Evolutionary conservation across 2,329 filamentous ascomycete genomes (phyloP).

Genomic region (Aspergillus piperis): DNA sequence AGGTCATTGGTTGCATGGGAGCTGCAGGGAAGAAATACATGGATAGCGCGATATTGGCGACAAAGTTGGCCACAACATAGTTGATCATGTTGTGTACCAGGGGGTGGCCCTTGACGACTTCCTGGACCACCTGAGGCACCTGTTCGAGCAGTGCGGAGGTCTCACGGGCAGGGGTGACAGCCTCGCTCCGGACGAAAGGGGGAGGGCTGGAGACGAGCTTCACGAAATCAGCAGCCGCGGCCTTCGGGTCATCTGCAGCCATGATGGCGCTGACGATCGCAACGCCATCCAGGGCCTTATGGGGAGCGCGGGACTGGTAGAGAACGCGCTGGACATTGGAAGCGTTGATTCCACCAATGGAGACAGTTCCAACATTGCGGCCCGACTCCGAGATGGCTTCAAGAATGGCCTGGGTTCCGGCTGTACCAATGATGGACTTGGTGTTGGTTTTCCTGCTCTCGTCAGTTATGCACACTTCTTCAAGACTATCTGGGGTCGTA

Average conservation of each 20-base stretch:
- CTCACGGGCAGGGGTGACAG: conserved; percentile 30
- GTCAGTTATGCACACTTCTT: conserved; percentile 9
- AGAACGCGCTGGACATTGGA: conserved; percentile 73
- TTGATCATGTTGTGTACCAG: conserved; percentile 98
- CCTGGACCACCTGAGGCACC: conserved; percentile 55
- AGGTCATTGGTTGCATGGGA: not conserved
- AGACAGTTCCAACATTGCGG: conserved; percentile 59
- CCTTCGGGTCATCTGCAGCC: conserved; percentile 66
- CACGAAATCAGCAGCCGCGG: conserved; percentile 62
- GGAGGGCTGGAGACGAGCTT: conserved; percentile 53
- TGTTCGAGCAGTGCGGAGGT: conserved; percentile 33
- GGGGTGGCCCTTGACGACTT: conserved; percentile 65
- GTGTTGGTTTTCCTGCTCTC: conserved; percentile 74
- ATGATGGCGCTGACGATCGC: conserved; percentile 91
- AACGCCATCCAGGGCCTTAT: conserved; percentile 72
- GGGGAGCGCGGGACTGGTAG: conserved; percentile 62
- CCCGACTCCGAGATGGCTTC: conserved; percentile 55
- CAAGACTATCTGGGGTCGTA: conserved; percentile 43
- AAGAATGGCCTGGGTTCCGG: conserved; percentile 69
- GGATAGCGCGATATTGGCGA: conserved; percentile 83
- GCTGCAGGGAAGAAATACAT: conserved; percentile 47
- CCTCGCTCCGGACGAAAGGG: conserved; percentile 35
- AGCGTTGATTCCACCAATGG: conserved; percentile 85
- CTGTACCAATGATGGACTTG: conserved; percentile 75
- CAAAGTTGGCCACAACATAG: conserved; percentile 90